A percentile compares a stretch with the other conserved stretches of the same genome.
phyloP scores from a whole-genome alignment of 345 rosid genomes.

The Arabidopsis arenosa region DNA sequence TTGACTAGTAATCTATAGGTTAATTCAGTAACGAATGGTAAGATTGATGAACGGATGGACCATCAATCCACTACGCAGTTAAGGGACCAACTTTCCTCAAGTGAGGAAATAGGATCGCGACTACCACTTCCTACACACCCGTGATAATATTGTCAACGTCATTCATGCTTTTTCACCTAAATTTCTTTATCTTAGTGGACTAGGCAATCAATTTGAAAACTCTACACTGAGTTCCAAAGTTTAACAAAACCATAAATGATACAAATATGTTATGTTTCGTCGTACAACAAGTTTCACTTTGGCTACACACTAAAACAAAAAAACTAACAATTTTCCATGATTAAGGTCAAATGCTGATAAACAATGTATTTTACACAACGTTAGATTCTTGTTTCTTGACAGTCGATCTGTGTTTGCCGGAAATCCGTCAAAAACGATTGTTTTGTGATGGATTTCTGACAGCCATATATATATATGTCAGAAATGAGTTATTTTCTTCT shows the following conservation, averaged over 20 bases:
- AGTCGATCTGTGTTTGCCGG: no score
- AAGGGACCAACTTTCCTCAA: slow-evolving; percentile 20
- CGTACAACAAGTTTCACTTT: neutral
- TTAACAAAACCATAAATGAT: neutral
- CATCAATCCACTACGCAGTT: slow-evolving; percentile 28
- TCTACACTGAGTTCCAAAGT: neutral
- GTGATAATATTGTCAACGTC: slow-evolving; percentile 2
- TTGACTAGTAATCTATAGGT: slow-evolving; percentile 11
- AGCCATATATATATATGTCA: no score
- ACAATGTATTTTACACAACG: neutral
- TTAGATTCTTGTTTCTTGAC: no score
- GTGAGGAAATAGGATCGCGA: slow-evolving; percentile 24
- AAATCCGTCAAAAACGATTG: no score
- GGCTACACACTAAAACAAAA: neutral
- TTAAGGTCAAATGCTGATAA: neutral
- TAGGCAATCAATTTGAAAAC: neutral
- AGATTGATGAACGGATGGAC: slow-evolving; percentile 34
- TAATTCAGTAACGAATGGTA: neutral
- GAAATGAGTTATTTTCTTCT: no score
- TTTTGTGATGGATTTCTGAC: no score
- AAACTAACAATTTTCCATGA: neutral
- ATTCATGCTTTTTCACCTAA: slow-evolving; percentile 4
- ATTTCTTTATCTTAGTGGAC: slow-evolving; percentile 3
- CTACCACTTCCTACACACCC: slow-evolving; percentile 31
- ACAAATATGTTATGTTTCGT: neutral